Base-by-base conservation (phyloP, 2,329 filamentous ascomycete species). In the Coniochaeta hoffmannii region DNA sequence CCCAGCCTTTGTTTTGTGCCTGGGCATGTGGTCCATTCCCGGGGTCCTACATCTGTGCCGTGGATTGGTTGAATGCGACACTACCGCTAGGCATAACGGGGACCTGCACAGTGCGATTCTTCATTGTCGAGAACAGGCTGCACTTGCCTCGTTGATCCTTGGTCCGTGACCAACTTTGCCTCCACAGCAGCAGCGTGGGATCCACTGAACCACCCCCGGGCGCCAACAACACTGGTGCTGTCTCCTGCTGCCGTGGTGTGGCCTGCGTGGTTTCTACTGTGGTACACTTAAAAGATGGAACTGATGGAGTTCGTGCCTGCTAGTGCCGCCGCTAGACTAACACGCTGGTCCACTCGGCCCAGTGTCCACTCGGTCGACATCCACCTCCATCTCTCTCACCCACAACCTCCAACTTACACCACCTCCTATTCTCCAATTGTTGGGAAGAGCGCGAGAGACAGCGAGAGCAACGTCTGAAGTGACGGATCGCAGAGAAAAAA, bases 381-480 rank as follows among this genome's bases (percentile, higher is more conserved):
- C 41, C 41, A 46, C 17, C 7, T 32, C 11, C 24, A 24, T 46
- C 24, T n/a, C 24, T 28, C 24, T 11, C 41, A 7, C 19, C 41
- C 41, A 46, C 19, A 28, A 46, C 41, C 41, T 46, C 41, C 41
- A 46, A 46, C 41, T 46, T 7, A 46, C 41, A 28, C n/a, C n/a
- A n/a, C 41, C 41, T 46, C 41, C 41, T 46, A 46, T 26, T 46
- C 41, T 46, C 41, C 41, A 46, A 46, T 46, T 46, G 41, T 46
- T 46, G 41, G 41, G 41, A 24, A 28, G 2, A 26, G 41, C 15
- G 24, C 11, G 22, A 46, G 41, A 44, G 19, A 19, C 35, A 38
- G 35, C 17, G 12, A 5, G 7, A 8, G 32, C 32, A 14, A 35
- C 6, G n/a, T 6, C 32, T 15, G n/a, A n/a, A n/a, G 7, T 32